Conservation (phyloP, 768 basidiomycete genomes). For the Basidioascus undulatus region DNA sequence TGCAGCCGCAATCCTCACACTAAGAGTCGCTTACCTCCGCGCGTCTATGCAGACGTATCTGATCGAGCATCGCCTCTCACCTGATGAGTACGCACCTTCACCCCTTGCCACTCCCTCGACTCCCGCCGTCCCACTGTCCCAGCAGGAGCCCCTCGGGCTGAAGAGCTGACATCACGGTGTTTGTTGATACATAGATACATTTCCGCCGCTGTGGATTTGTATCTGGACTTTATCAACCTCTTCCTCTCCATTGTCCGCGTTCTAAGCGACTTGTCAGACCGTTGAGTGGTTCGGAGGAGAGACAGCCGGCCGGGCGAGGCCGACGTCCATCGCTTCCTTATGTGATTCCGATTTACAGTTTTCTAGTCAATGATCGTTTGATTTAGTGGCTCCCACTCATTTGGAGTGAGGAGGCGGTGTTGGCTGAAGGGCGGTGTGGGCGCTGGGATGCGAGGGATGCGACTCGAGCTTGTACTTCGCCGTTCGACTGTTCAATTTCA, state of each 20-base stretch:
- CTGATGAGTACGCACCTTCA: conserved; percentile 97
- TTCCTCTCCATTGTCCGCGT: conserved; percentile 73
- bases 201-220: background rate
- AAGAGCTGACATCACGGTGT: background rate
- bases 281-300: background rate
- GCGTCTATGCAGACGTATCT: conserved; percentile 62
- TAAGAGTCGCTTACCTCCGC: background rate
- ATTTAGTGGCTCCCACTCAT: no score
- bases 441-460: no score
- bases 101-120: conserved; percentile 8
- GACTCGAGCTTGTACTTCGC: no score
- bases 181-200: background rate
- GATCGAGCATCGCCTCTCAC: conserved; percentile 67
- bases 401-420: no score
- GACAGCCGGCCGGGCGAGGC: no score
- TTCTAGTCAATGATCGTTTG: no score
- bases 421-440: no score
- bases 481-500: no score
- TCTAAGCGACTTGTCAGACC: conserved; percentile 25
- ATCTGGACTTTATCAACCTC: conserved; percentile 72
- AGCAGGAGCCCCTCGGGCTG: background rate
- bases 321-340: no score
- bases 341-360: no score
- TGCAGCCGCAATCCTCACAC: background rate
- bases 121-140: background rate